Conservation (phyloP, 2,329 filamentous ascomycete species). For the Ceratocystis huliohia region DNA sequence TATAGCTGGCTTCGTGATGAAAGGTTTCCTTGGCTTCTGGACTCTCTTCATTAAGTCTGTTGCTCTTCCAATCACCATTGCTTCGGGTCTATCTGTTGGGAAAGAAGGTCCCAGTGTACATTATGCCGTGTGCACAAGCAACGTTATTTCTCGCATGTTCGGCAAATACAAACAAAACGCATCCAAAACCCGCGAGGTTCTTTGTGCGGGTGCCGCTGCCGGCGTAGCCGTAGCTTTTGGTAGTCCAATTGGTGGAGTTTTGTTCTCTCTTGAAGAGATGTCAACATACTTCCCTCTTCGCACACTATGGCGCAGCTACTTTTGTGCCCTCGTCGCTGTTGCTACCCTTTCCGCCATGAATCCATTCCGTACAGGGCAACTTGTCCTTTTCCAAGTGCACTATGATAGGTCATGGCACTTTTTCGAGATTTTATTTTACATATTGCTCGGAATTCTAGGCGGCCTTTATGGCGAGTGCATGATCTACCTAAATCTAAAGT, state of each 20-base stretch:
- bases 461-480: constrained; percentile 92
- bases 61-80: constrained; percentile 79
- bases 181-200: constrained; percentile 84
- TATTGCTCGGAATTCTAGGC: constrained; percentile 82
- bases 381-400: constrained; percentile 97
- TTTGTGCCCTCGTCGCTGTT: constrained; percentile 90
- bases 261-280: constrained; percentile 98
- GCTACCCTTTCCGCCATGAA: constrained; percentile 92
- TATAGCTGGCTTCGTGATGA: constrained; percentile 98
- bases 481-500: constrained; percentile 92
- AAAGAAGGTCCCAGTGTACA: constrained; percentile 99
- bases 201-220: constrained; percentile 87
- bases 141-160: constrained; percentile 88
- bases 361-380: constrained; percentile 86
- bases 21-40: constrained; percentile 85
- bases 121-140: constrained; percentile 93
- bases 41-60: constrained; percentile 91
- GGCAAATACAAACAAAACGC: constrained; percentile 85
- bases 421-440: constrained; percentile 87
- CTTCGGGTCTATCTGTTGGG: constrained; percentile 83
- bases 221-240: constrained; percentile 95
- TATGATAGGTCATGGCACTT: constrained; percentile 98
- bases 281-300: constrained; percentile 92
- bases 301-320: constrained; percentile 96
- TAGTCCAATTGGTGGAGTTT: constrained; percentile 87